phyloP scores from a whole-genome alignment of 345 rosid genomes.

The Leavenworthia alabamica region DNA sequence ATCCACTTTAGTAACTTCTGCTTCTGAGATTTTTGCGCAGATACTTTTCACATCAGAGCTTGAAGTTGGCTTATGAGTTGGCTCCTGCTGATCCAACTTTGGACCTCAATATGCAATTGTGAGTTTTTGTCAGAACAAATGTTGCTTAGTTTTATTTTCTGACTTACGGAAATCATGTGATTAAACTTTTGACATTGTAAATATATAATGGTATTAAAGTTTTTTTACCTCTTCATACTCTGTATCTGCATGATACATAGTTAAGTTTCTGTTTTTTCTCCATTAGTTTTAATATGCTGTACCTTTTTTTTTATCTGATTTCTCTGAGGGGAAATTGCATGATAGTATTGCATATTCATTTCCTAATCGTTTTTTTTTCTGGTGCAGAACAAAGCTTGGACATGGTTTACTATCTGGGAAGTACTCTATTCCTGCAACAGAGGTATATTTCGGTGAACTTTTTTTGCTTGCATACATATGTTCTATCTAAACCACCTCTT shows the following conservation, averaged over 20 bases:
- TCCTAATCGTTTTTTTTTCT: slow-evolving; percentile 23
- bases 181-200: background rate
- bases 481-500: slow-evolving; percentile 13
- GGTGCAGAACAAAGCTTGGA: slow-evolving; percentile 82
- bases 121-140: slow-evolving; percentile 32
- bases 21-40: slow-evolving; percentile 38
- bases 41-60: slow-evolving; percentile 57
- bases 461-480: slow-evolving; percentile 4
- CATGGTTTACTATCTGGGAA: slow-evolving; percentile 95
- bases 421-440: slow-evolving; percentile 65
- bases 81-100: slow-evolving; percentile 98
- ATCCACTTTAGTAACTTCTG: slow-evolving; percentile 10
- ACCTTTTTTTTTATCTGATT: background rate
- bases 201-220: background rate
- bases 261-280: background rate
- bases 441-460: slow-evolving; percentile 39
- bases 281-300: background rate
- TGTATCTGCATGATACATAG: slow-evolving; percentile 11
- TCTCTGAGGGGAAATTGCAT: background rate
- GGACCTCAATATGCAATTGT: slow-evolving; percentile 95
- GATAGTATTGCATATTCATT: slow-evolving; percentile 3
- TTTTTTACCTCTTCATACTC: background rate
- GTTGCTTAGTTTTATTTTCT: background rate
- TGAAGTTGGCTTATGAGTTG: slow-evolving; percentile 67
- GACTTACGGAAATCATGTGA: slow-evolving; percentile 5